A percentile compares a stretch with the other conserved stretches of the same genome.
Conservation (phyloP, 2,329 filamentous ascomycete genomes). For the Clonostachys rhizophaga region DNA sequence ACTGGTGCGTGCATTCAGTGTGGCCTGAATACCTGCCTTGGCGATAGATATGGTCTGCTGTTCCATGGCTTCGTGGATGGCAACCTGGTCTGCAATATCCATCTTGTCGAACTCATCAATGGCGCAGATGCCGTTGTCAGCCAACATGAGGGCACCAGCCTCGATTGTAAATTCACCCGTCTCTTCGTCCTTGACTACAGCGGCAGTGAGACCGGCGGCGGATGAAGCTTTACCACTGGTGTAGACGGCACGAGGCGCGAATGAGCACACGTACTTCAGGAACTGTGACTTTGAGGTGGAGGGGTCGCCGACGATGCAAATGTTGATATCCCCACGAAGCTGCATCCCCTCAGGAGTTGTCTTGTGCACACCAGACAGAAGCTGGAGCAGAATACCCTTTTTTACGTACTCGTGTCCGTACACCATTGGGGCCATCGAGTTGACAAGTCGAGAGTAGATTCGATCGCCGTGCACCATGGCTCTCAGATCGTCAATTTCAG, state of each 20-base stretch:
- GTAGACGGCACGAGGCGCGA: slow-evolving; percentile 94
- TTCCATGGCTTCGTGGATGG: slow-evolving; percentile 99
- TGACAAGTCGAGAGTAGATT: slow-evolving; percentile 88
- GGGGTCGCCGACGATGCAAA: slow-evolving; percentile 95
- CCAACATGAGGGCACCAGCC: slow-evolving; percentile 94
- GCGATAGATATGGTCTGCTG: slow-evolving; percentile 99
- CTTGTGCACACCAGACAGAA: slow-evolving; percentile 95
- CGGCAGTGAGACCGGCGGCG: slow-evolving; percentile 92
- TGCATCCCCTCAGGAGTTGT: slow-evolving; percentile 91
- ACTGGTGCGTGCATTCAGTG: slow-evolving; percentile 89
- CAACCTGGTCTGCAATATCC: slow-evolving; percentile 95
- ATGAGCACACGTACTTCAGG: slow-evolving; percentile 94
- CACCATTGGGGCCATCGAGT: slow-evolving; percentile 93
- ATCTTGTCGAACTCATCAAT: slow-evolving; percentile 99
- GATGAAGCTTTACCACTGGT: slow-evolving; percentile 97
- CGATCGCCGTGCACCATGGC: slow-evolving; percentile 93
- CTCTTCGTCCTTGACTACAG: slow-evolving; percentile 96
- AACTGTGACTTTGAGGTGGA: slow-evolving; percentile 98
- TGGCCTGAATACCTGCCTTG: slow-evolving; percentile 97
- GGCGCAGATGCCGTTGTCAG: slow-evolving; percentile 93
- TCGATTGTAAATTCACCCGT: slow-evolving; percentile 99
- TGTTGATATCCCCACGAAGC: slow-evolving; percentile 95
- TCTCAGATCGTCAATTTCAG: slow-evolving; percentile 88
- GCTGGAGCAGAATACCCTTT: slow-evolving; percentile 88
- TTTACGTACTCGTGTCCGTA: slow-evolving; percentile 98